Base-by-base conservation (phyloP, 2,329 filamentous ascomycete genomes). In the Magnaporthiopsis poae region DNA sequence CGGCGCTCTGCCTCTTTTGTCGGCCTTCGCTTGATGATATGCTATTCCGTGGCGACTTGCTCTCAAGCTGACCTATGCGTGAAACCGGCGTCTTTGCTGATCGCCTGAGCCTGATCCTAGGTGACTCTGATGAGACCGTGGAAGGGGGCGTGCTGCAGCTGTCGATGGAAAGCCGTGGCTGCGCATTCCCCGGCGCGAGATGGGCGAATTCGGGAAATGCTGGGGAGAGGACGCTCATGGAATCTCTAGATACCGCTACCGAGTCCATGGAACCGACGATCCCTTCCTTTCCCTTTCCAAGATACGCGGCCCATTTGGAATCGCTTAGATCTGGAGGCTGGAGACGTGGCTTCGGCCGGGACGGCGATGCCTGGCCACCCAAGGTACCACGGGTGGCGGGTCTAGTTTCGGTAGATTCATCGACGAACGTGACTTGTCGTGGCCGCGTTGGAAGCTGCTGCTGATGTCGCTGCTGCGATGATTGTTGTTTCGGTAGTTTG, bases 71-170 rank as follows among this genome's bases (percentile, higher is more conserved):
- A 18, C 81, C 81, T 67, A 84, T 81, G 12, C 75, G 75, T 60
- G 77, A 77, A 29, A 84, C 80, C 0, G 82, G 82, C 1, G 82
- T 84, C 72, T 84, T 85, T 59, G 81, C 80, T 65, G 80, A 80
- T 36, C 80, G 78, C 66, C 81, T 78, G 69, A 77, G 76, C 8
- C 72, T 73, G 3, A 74, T 75, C 8, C 72, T 73, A 2, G 74
- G 75, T 7, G 69, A 66, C 2, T 68, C 66, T 1, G 73, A 70
- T 2, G 68, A 67, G 2, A 35, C 62, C 9, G 46, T 29, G 5
- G 67, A 63, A 3, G 66, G 61, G 3, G 71, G 70, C 2, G 71
- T 65, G 64, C 60, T 65, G 21, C 36, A 63, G 65, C 67, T 69
- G 64, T 70, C 71, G 61, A 70, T 64, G 31, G 71, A 67, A 56